These are phyloP conservation scores for Xylaria acuta DNA, from an alignment of 495 filamentous ascomycete species.

Conservation along the genomic window DNA sequence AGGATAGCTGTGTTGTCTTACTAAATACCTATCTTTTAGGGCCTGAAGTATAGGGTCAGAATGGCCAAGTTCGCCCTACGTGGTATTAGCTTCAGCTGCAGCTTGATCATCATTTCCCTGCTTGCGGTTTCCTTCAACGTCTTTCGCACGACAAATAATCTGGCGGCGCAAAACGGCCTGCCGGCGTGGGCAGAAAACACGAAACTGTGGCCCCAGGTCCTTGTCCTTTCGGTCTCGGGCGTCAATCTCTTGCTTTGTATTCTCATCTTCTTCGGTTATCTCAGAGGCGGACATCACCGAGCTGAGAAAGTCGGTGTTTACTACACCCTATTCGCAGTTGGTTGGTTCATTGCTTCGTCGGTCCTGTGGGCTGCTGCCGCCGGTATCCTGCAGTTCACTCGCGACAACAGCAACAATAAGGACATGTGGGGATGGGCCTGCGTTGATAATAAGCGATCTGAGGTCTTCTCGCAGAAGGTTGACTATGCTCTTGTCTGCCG, in stretches of 20 bases:
- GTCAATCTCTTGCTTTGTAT: constrained; percentile 82
- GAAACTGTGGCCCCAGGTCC: constrained; percentile 87
- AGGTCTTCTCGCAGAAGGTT: constrained; percentile 77
- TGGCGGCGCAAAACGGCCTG: constrained; percentile 77
- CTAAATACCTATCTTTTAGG: constrained; percentile 64
- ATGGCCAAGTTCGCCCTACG: constrained; percentile 94
- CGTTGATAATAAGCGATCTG: constrained; percentile 78
- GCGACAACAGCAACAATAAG: constrained; percentile 72
- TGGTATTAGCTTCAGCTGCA: constrained; percentile 94
- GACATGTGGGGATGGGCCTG: constrained; percentile 99
- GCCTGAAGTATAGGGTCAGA: constrained; percentile 89
- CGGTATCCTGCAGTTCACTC: constrained; percentile 78
- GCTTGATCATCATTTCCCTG: constrained; percentile 90
- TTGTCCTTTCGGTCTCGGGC: constrained; percentile 76
- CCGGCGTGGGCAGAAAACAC: constrained; percentile 83
- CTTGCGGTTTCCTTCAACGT: constrained; percentile 82
- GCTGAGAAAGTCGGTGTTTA: constrained; percentile 93
- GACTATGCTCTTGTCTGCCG: constrained; percentile 94
- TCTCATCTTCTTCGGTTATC: constrained; percentile 84
- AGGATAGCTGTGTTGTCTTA: constrained; percentile 1
- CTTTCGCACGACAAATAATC: constrained; percentile 79
- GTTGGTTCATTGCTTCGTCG: constrained; percentile 92
- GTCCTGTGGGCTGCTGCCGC: constrained; percentile 92
- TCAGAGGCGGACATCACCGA: constrained; percentile 82
- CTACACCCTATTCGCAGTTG: constrained; percentile 89